A percentile compares a stretch with the other conserved stretches of the same genome.
These are phyloP conservation scores for Tubosaeta brunneosetosa DNA, from an alignment of 768 basidiomycete species.

Conservation along the genomic window DNA sequence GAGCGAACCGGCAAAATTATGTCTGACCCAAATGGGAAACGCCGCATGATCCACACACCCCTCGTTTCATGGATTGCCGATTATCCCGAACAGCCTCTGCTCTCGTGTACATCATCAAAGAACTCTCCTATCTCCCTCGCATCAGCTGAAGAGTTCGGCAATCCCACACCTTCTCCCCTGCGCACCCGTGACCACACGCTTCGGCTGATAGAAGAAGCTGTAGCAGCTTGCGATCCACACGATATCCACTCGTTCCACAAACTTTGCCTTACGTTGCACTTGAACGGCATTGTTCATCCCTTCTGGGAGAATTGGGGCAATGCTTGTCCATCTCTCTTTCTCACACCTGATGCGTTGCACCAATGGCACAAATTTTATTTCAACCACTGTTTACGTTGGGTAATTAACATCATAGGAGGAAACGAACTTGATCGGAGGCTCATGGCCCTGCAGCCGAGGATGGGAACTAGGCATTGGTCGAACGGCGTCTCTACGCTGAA, in stretches of 20 bases:
- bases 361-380: constrained; percentile 25
- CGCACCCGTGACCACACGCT: background rate
- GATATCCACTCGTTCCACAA: background rate
- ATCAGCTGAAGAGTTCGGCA: constrained; percentile 10
- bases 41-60: constrained; percentile 7
- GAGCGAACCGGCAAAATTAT: constrained; percentile 11
- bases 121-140: constrained; percentile 15
- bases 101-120: constrained; percentile 10
- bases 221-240: background rate
- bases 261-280: background rate
- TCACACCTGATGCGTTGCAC: constrained; percentile 27
- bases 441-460: constrained; percentile 18
- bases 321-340: constrained; percentile 17
- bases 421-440: constrained; percentile 26
- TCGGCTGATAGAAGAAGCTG: background rate
- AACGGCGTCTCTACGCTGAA: constrained; percentile 7
- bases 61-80: constrained; percentile 17
- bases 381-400: constrained; percentile 16
- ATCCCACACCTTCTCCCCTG: constrained; percentile 6
- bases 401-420: constrained; percentile 13
- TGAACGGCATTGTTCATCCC: constrained; percentile 12
- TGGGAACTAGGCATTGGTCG: background rate
- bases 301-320: constrained; percentile 33
- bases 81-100: constrained; percentile 14
- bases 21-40: constrained; percentile 21